Base-by-base conservation (phyloP, 1,284 basidiomycete genomes). In the Leccinum fallax region DNA sequence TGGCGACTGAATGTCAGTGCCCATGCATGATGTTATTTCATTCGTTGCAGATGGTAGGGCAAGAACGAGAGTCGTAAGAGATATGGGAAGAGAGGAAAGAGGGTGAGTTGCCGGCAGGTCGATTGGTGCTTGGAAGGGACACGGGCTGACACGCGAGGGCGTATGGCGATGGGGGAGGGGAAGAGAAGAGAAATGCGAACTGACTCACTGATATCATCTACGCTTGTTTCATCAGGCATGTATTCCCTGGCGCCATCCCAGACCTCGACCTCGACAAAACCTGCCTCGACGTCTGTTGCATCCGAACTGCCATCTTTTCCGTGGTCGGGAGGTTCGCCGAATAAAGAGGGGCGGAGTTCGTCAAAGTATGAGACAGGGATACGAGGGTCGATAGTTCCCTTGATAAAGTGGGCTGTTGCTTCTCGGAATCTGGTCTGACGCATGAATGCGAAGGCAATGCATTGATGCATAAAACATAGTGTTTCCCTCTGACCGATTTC, bases 121-220 rank as follows among this genome's bases (percentile, higher is more conserved):
- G 71, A 62, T 56, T 38, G 68, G 67, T 66, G 68, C 68, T 67
- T 59, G 64, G 65, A 69, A 63, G 58, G 40, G 61, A 57, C 26
- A 58, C 40, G 52, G 62, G 34, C 32, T 15, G 28, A 58, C 46
- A 60, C 21, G 56, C 59, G 60, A 62, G 40, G 51, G 62, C 59
- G 60, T 60, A 58, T 66, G 66, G 65, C 64, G 67, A 65, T 66
- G 43, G 60, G 58, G 67, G 61, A 64, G 57, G 61, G 63, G 62
- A 70, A 67, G 21, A 68, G 57, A 69, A 63, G 56, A 8, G 4
- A 48, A 58, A 66, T 58, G 60, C 54, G 19, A 66, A 65, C 60
- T 24, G 11, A 85, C 92, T 86, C 76, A 94, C 92, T 89, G 68
- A 93, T 86, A 63, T 89, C 87, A 65, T 92, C 88, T 21, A 92